phyloP scores from a whole-genome alignment of 495 filamentous ascomycete species.

The Glarea lozoyensis region DNA sequence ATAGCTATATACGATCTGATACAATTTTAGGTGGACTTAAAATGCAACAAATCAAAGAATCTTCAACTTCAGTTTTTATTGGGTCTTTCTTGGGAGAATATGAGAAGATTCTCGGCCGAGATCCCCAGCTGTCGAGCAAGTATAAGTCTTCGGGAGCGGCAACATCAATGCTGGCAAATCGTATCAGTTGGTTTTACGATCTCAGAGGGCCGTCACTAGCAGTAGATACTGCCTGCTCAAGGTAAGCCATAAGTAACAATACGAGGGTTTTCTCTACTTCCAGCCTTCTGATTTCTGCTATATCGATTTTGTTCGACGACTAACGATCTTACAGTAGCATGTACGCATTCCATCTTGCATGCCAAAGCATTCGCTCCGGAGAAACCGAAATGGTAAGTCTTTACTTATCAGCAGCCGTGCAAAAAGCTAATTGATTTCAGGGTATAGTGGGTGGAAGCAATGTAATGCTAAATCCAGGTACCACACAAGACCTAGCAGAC shows the following conservation, averaged over 20 bases:
- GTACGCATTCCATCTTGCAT: conserved; percentile 58
- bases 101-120: conserved; percentile 11
- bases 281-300: conserved; percentile 46
- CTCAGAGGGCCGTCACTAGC: conserved; percentile 45
- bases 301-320: conserved; percentile 61
- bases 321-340: conserved; percentile 79
- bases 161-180: conserved; percentile 48
- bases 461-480: conserved; percentile 1
- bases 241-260: no score
- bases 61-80: conserved; percentile 21
- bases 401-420: no score
- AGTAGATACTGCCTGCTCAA: conserved; percentile 19
- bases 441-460: conserved; percentile 6
- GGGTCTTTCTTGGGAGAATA: conserved; percentile 30
- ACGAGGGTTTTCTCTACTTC: no score
- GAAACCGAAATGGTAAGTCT: conserved; percentile 28
- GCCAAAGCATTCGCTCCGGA: conserved; percentile 61
- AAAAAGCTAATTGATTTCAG: neutral
- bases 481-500: conserved; percentile 5
- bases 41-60: conserved; percentile 17
- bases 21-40: conserved; percentile 28
- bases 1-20: neutral
- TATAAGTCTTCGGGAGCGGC: conserved; percentile 29
- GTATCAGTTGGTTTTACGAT: conserved; percentile 50
- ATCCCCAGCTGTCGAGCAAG: conserved; percentile 15